Evolutionary conservation across 176 grass and related monocot genomes (phyloP).

Genomic region (maize (Zea mays)): DNA sequence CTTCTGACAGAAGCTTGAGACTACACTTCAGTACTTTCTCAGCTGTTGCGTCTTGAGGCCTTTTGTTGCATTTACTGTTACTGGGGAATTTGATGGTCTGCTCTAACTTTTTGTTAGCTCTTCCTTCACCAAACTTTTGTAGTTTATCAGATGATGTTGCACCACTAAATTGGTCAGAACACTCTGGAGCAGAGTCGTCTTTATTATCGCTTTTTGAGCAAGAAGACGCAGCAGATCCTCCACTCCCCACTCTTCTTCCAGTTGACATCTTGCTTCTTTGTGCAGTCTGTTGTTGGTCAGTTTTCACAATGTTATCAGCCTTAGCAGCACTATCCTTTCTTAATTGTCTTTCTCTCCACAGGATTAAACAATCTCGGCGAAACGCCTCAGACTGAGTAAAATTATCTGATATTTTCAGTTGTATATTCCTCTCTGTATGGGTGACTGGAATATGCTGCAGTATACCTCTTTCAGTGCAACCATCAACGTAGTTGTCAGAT

Average conservation of each 20-base stretch:
- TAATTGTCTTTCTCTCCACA: conserved; percentile 37
- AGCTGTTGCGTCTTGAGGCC: not conserved
- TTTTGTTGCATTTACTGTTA: conserved; percentile 24
- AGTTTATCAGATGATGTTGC: not conserved
- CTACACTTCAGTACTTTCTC: conserved; percentile 23
- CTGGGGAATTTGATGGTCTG: conserved; percentile 5
- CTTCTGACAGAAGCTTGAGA: conserved; percentile 23
- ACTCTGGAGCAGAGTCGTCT: conserved; percentile 5
- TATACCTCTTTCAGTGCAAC: conserved; percentile 18
- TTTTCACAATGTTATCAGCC: conserved; percentile 13
- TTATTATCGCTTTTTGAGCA: conserved; percentile 34
- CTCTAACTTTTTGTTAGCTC: conserved; percentile 9
- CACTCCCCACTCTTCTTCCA: not conserved
- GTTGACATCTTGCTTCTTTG: not conserved
- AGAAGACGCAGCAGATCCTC: conserved; percentile 14
- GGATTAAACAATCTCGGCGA: conserved; percentile 32
- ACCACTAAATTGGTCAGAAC: conserved; percentile 15
- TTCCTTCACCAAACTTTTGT: conserved; percentile 28
- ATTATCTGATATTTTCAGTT: conserved; percentile 25
- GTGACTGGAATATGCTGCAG: conserved; percentile 11
- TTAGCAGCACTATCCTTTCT: conserved; percentile 25
- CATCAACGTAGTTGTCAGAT: conserved; percentile 21
- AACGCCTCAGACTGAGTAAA: conserved; percentile 21
- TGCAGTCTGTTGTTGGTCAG: not conserved
- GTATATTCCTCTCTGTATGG: not conserved